Conservation (phyloP, 208 protist species). For the Balamuthia mandrillaris region DNA sequence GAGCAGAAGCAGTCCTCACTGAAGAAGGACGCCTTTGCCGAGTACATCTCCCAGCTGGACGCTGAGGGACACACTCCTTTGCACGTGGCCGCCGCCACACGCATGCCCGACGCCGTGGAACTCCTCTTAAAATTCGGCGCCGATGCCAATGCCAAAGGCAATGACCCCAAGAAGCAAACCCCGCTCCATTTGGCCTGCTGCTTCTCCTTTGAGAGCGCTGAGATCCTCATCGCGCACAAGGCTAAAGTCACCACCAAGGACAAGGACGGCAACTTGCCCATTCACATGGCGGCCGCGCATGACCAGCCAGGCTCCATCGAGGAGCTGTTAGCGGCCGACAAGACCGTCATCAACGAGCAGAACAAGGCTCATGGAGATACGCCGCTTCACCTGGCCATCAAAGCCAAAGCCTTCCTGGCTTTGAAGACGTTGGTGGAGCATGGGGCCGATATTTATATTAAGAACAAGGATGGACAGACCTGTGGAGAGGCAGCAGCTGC, state of each 20-base stretch:
- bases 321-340: neutral
- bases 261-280: slow-evolving; percentile 32
- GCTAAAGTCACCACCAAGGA: neutral
- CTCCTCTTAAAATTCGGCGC: slow-evolving; percentile 9
- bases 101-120: slow-evolving; percentile 2
- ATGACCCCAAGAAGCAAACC: too few relatives aligned
- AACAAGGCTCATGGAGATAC: neutral
- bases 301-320: slow-evolving; percentile 25
- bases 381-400: slow-evolving; percentile 19
- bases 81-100: neutral
- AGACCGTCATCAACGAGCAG: neutral
- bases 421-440: slow-evolving; percentile 4
- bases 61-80: neutral
- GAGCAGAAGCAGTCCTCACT: neutral
- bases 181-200: slow-evolving; percentile 12
- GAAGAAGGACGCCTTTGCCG: too few relatives aligned
- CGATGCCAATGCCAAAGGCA: neutral
- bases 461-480: slow-evolving; percentile 29
- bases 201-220: neutral
- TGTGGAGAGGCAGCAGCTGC: slow-evolving; percentile 32
- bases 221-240: slow-evolving; percentile 19
- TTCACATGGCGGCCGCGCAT: slow-evolving; percentile 11
- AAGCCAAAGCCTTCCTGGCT: slow-evolving; percentile 28
- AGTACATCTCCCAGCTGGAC: slow-evolving; percentile 1
- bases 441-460: slow-evolving; percentile 18